Conservation (phyloP, 2,329 filamentous ascomycete genomes). For the Pyrenophora tritici-repentis region DNA sequence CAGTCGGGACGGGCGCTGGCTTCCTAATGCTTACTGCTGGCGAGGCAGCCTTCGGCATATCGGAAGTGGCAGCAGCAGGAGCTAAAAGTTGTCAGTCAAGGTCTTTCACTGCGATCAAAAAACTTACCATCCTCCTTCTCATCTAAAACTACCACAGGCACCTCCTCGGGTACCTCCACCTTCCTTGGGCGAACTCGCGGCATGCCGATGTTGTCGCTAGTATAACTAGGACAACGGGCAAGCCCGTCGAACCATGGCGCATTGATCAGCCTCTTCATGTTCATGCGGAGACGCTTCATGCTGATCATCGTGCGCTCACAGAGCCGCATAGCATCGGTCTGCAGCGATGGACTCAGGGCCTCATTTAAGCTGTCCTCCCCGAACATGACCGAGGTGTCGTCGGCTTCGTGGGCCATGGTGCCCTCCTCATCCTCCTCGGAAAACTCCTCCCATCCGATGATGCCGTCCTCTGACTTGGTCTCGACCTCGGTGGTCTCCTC, state of each 20-base stretch:
- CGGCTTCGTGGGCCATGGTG: background rate
- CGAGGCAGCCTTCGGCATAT: too few relatives aligned
- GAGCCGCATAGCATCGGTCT: background rate
- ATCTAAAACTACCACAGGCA: too few relatives aligned
- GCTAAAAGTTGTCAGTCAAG: too few relatives aligned
- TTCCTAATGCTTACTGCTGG: too few relatives aligned
- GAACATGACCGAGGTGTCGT: conserved; percentile 8
- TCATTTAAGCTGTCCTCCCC: conserved; percentile 15
- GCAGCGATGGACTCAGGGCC: background rate
- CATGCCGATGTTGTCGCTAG: background rate
- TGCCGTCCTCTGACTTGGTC: background rate
- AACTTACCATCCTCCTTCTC: too few relatives aligned
- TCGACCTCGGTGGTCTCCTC: background rate
- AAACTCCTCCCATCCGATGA: background rate
- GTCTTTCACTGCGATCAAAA: background rate
- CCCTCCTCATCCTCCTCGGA: background rate
- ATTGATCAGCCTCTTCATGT: background rate
- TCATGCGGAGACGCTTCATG: background rate
- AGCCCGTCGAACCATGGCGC: background rate
- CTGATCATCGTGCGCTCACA: background rate
- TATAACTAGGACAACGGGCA: background rate
- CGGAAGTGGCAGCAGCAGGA: too few relatives aligned
- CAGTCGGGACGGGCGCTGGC: too few relatives aligned
- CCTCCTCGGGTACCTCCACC: background rate
- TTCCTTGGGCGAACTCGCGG: background rate